A percentile compares a stretch with the other conserved stretches of the same genome.
Conservation (phyloP, 2,329 filamentous ascomycete species). For the Fusarium robinianum region DNA sequence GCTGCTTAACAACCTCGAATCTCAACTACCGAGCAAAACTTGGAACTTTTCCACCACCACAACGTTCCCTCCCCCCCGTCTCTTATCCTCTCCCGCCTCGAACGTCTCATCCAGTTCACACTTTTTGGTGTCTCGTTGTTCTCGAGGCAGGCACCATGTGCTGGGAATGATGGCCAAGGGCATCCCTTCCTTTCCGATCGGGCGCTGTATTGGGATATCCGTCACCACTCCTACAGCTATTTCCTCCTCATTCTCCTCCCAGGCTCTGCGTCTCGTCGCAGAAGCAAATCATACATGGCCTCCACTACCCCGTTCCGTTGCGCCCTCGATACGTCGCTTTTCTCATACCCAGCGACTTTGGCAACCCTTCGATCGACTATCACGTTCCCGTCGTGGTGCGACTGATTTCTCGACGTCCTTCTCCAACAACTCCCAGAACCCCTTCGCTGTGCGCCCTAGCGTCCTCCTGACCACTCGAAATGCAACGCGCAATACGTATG, state of each 20-base stretch:
- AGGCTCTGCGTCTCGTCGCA: constrained; percentile 19
- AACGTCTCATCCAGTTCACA: constrained; percentile 15
- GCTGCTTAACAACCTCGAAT: too few species aligned
- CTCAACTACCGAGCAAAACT: too few species aligned
- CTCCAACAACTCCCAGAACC: constrained; percentile 7
- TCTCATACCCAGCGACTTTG: constrained; percentile 15
- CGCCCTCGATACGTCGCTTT: constrained; percentile 10
- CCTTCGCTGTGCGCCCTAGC: constrained; percentile 9
- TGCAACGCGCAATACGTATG: not conserved
- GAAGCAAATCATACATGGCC: constrained; percentile 17
- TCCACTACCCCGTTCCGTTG: constrained; percentile 10
- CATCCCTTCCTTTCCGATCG: constrained; percentile 43
- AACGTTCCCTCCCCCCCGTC: constrained; percentile 2
- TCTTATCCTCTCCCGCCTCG: constrained; percentile 8
- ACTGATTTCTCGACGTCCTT: constrained; percentile 1
- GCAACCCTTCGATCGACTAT: constrained; percentile 8
- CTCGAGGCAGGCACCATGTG: constrained; percentile 44
- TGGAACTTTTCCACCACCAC: constrained; percentile 1
- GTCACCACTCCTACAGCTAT: constrained; percentile 32
- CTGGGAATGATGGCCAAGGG: constrained; percentile 49
- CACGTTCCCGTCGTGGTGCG: not conserved
- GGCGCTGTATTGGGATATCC: constrained; percentile 41
- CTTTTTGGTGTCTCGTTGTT: constrained; percentile 29
- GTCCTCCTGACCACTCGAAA: constrained; percentile 5
- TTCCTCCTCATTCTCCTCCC: constrained; percentile 32